Evolutionary conservation across 306 rosid species (phyloP).

Genomic region (Gynostemma pentaphyllum): DNA sequence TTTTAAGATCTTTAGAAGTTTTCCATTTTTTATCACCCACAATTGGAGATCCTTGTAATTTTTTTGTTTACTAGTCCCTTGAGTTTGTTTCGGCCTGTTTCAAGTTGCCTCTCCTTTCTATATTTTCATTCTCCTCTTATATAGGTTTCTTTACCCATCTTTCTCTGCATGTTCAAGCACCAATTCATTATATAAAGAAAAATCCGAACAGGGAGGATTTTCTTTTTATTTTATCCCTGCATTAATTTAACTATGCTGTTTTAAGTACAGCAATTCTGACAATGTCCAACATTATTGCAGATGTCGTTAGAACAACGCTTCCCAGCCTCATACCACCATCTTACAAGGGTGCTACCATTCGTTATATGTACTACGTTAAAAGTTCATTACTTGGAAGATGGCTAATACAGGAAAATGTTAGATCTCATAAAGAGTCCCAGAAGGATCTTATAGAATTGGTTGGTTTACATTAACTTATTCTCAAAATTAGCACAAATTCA

Average conservation of each 20-base stretch:
- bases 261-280: not conserved
- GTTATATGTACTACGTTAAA: conserved; percentile 73
- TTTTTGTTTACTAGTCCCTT: too few species aligned
- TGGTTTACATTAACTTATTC: conserved; percentile 33
- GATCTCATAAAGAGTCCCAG: conserved; percentile 50
- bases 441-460: conserved; percentile 64
- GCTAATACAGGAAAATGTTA: conserved; percentile 70
- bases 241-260: conserved; percentile 1
- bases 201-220: too few species aligned
- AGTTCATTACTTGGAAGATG: conserved; percentile 63
- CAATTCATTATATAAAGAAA: too few species aligned
- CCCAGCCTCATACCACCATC: conserved; percentile 83
- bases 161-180: too few species aligned
- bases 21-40: too few species aligned
- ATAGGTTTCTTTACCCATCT: too few species aligned
- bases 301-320: conserved; percentile 47
- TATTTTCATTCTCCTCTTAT: too few species aligned
- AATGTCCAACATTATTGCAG: conserved; percentile 26
- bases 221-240: not conserved
- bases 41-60: too few species aligned
- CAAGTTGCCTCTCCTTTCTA: too few species aligned
- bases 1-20: too few species aligned
- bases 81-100: too few species aligned
- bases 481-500: conserved; percentile 6
- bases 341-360: conserved; percentile 88